A percentile compares a stretch with the other conserved stretches of the same genome.
Conservation (phyloP, 345 rosid species). For the Eucalyptus leucophloia region DNA sequence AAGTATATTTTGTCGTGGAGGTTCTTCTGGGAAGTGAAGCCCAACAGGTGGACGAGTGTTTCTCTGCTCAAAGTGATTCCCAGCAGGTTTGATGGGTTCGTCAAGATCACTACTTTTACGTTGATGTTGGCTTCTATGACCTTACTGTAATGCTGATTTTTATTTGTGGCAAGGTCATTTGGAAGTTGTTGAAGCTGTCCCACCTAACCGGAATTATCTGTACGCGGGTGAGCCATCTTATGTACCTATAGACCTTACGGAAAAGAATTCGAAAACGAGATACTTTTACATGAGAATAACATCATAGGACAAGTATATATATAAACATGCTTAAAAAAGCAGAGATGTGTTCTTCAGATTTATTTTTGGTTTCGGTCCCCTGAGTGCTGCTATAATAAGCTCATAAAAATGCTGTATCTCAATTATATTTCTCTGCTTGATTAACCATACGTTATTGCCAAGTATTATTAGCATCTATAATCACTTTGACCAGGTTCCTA, state of each 20-base stretch:
- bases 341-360: not conserved
- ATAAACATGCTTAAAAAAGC: not conserved
- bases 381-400: not conserved
- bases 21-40: conserved; percentile 32
- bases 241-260: not conserved
- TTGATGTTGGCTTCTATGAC: conserved; percentile 31
- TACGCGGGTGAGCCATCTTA: not conserved
- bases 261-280: not conserved
- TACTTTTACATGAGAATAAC: too few species aligned
- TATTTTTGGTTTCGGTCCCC: not conserved
- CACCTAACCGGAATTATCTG: not conserved
- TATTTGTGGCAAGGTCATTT: not conserved
- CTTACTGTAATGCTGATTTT: conserved; percentile 5
- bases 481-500: not conserved
- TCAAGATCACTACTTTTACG: conserved; percentile 59
- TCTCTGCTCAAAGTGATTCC: conserved; percentile 48
- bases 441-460: not conserved
- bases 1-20: conserved; percentile 7
- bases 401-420: not conserved
- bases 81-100: conserved; percentile 81
- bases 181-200: not conserved
- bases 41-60: conserved; percentile 21
- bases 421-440: not conserved
- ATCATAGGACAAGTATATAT: conserved; percentile 39
- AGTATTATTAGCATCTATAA: not conserved